Base-by-base conservation (phyloP, 2,329 filamentous ascomycete species). In the Eutypa lata region DNA sequence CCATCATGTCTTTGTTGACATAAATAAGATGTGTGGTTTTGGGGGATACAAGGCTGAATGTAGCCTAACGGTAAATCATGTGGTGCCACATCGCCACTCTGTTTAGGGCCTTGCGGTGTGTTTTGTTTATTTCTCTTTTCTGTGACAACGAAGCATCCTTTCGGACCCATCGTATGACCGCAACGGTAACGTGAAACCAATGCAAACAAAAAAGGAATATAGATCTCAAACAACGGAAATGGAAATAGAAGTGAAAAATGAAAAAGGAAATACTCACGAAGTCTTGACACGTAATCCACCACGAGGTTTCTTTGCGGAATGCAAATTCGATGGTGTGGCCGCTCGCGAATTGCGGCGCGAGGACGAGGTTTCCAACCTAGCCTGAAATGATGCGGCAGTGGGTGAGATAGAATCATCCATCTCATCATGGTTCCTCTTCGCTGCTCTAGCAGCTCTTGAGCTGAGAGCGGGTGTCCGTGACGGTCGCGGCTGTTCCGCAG, bases 221-320 rank as follows among this genome's bases (percentile, higher is more conserved):
- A 37, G 33, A 50, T 49, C 44, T 48, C n/a, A 18, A 18, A 16
- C 35, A 38, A 50, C 46, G 53, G 40, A 54, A 26, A 53, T 31
- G 46, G 40, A 48, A 35, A 55, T 53, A 47, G 42, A 52, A 55
- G 52, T 54, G 52, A 54, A 52, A 40, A 50, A 31, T 31, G 26
- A 31, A 31, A 31, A 6, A 10, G 26, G 54, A 56, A 61, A 60
- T 57, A 85, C 84, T 80, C 74, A 87, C 86, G 86, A 89, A 69
- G 79, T 81, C 72, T 89, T 88, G 65, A 87, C 79, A 60, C 86
- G 83, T 54, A 83, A 76, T 38, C 83, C 84, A 50, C 78, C 79
- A 66, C 83, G 81, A 48, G 77, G 73, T 69, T 81, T 86, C 76
- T 86, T 86, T 54, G 75, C 70, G 31, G 81, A 76, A 40, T 80